Conservation (phyloP, 192 early-diverging fungal species). For the Geranomyces variabilis region DNA sequence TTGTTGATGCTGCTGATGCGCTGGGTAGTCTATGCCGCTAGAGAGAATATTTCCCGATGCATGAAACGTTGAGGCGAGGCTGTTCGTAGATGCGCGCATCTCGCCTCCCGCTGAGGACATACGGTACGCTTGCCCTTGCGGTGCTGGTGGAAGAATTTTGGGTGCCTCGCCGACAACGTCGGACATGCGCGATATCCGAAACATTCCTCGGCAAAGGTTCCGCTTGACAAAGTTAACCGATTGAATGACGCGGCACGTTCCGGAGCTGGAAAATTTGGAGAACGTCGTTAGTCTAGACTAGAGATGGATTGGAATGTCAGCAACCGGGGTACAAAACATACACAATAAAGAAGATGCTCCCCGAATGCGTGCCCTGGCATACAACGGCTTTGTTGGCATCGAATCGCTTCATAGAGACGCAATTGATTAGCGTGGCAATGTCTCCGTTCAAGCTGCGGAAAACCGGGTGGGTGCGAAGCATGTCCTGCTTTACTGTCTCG, state of each 20-base stretch:
- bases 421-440: constrained; percentile 28
- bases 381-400: constrained; percentile 34
- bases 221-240: constrained; percentile 37
- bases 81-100: neutral
- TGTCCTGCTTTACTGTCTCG: constrained; percentile 24
- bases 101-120: neutral
- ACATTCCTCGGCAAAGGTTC: constrained; percentile 1
- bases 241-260: constrained; percentile 46
- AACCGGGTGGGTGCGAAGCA: constrained; percentile 27
- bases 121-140: neutral
- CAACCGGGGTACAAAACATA: neutral
- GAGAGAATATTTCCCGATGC: neutral
- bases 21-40: neutral
- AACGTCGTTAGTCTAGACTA: neutral
- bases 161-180: neutral
- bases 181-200: constrained; percentile 24
- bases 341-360: constrained; percentile 40
- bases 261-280: constrained; percentile 27
- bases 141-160: neutral
- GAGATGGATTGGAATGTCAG: too few relatives aligned
- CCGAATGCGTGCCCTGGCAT: constrained; percentile 31
- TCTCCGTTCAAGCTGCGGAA: constrained; percentile 37
- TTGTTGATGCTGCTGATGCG: constrained; percentile 7
- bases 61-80: constrained; percentile 1
- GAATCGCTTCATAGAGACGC: constrained; percentile 30